Base-by-base conservation (phyloP, 257 asterid species). In the Solanum tacnaense region DNA sequence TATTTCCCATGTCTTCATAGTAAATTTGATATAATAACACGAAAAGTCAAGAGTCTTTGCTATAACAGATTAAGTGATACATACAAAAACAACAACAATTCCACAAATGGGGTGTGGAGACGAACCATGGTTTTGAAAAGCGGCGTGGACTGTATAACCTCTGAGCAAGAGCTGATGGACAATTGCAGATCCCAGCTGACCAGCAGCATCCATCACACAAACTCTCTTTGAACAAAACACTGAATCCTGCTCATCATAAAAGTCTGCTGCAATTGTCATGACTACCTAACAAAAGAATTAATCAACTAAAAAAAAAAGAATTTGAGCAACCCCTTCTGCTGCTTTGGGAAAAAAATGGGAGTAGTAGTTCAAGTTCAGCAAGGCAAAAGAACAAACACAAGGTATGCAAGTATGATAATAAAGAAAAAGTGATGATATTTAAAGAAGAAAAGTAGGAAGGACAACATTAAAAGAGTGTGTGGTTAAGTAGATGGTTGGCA, bases 131-230 rank as follows among this genome's bases (percentile, higher is more conserved):
- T 89, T 88, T 89, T 92, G 93, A 60, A 95, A 84, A 81, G 99
- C 98, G 78, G 99, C 99, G 89, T 97, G 99, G 13, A 96, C 99
- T 85, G 94, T 90, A 90, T 96, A 97, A 34, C 98, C 99, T 74
- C 95, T 90, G 73, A 86, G 94, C 83, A 97, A 91, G 31, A 97
- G 96, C 75, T 94, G 92, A 84, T 89, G 92, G 87, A 97, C 98
- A 71, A 97, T 94, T 78, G 93, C 90, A 7, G 98, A 90, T 84
- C 99, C 99, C 9, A 97, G 78, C 1, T 90, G 92, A 11, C 98
- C 98, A 1, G 98, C 90, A 5, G 98, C 98, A 83, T 96, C 99
- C 99, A 97, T 97, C 4, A 97, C 99, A 84, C 99, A 97, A 1
- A 97, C 97, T 0, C 93, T 91, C 73, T 90, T 92, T 67, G 87